phyloP scores from a whole-genome alignment of 805 yeast species.

The Metschnikowia proteae region DNA sequence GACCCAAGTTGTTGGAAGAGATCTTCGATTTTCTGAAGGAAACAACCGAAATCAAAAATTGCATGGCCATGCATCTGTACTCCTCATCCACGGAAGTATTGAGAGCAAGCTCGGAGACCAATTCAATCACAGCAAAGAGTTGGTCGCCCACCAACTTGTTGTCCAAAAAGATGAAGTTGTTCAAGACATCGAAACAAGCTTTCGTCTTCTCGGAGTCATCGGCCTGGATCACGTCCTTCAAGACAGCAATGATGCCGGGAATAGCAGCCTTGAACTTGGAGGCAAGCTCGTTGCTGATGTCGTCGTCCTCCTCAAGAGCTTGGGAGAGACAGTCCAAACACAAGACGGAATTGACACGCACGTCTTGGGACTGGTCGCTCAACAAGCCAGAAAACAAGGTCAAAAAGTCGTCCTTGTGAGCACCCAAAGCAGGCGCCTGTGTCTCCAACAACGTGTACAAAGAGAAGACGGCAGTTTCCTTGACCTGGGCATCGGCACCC shows the following conservation, averaged over 20 bases:
- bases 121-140: constrained; percentile 61
- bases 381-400: constrained; percentile 67
- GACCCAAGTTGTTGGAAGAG: constrained; percentile 77
- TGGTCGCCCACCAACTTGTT: constrained; percentile 74
- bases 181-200: constrained; percentile 79
- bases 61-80: constrained; percentile 75
- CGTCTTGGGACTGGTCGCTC: constrained; percentile 61
- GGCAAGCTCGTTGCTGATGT: constrained; percentile 42
- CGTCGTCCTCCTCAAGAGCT: constrained; percentile 58
- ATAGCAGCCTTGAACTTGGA: constrained; percentile 60
- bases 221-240: constrained; percentile 65
- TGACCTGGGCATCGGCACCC: constrained; percentile 46
- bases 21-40: constrained; percentile 79
- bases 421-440: constrained; percentile 52
- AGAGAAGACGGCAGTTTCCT: constrained; percentile 82
- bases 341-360: constrained; percentile 78
- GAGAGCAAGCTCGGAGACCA: constrained; percentile 72
- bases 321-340: constrained; percentile 72
- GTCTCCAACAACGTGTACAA: constrained; percentile 75
- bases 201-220: constrained; percentile 72
- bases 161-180: constrained; percentile 72
- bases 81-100: constrained; percentile 71
- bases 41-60: constrained; percentile 75
- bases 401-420: constrained; percentile 64
- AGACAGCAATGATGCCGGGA: constrained; percentile 77